Evolutionary conservation across 2,329 filamentous ascomycete species (phyloP), one percentile per base, ranked within the genome.

Genomic region (Aspergillus tanneri): DNA sequence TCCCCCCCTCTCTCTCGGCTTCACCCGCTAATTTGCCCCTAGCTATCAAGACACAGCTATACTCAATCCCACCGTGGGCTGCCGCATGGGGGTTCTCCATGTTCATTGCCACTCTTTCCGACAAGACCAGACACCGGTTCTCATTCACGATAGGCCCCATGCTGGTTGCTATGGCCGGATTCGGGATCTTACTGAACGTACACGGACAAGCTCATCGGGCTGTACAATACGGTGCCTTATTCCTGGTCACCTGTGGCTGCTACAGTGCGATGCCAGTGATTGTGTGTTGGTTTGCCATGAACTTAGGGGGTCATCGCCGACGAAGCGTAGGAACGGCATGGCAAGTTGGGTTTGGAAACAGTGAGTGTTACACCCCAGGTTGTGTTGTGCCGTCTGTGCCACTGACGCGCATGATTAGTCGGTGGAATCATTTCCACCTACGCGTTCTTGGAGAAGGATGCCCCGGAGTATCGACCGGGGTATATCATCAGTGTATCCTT

Each of bases 221-320:
- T 10, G 71, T 88, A 5, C 80, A 93, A 66, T 96, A 96, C 61
- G 86, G 77, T 0, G 88, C 86, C 0, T 78, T 96, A 0, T 95
- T 95, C 74, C 74, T 96, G 24, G 82, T 95, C 41, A 86, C 88
- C 2, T 84, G 84, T 72, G 89, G 89, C 41, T 80, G 82, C 0
- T 96, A 95, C 70, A 84, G 83, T 1, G 88, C 90, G n/a, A 91
- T 96, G 86, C 90, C 92, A 0, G 84, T 96, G 23, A 82, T 90
- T 35, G 81, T 90, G 6, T 90, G 86, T 66, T 91, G 87, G 87
- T 90, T 86, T 68, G 86, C 85, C 58, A 89, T 90, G 82, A 91
- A 90, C 59, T 73, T 90, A 1, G 82, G 82, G 2, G 87, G 86
- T 0, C 87, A 90, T 63, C 84, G 84, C 48, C 79, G 86, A 3